Evolutionary conservation across 345 rosid genomes (phyloP).

Genomic region (Hevea brasiliensis): DNA sequence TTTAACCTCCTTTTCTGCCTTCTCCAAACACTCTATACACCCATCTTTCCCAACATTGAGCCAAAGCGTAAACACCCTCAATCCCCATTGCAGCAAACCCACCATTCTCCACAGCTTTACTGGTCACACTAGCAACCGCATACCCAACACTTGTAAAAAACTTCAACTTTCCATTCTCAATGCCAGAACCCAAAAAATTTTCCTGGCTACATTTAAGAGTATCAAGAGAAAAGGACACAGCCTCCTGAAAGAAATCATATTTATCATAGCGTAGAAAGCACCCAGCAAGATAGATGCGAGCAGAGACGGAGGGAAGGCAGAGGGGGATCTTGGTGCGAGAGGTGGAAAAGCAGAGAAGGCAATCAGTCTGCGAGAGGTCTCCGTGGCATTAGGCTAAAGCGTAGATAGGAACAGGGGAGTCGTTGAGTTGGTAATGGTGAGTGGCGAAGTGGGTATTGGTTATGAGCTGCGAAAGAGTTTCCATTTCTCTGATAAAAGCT

Average conservation of each 20-base stretch:
- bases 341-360: slow-evolving; percentile 59
- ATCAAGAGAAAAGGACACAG: slow-evolving; percentile 35
- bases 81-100: slow-evolving; percentile 35
- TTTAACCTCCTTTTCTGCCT: slow-evolving; percentile 33
- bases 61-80: slow-evolving; percentile 43
- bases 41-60: slow-evolving; percentile 54
- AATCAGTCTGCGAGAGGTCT: slow-evolving; percentile 61
- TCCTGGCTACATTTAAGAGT: slow-evolving; percentile 33
- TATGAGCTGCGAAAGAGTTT: slow-evolving; percentile 28
- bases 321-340: slow-evolving; percentile 54
- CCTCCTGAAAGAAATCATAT: slow-evolving; percentile 48
- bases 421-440: slow-evolving; percentile 20
- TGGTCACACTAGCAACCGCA: slow-evolving; percentile 36
- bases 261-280: slow-evolving; percentile 63
- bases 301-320: slow-evolving; percentile 53
- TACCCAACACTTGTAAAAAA: slow-evolving; percentile 18
- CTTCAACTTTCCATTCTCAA: neutral
- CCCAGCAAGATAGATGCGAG: slow-evolving; percentile 56
- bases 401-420: slow-evolving; percentile 30
- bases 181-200: neutral
- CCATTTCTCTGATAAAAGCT: slow-evolving; percentile 49
- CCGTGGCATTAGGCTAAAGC: slow-evolving; percentile 55
- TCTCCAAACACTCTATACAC: slow-evolving; percentile 45
- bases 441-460: slow-evolving; percentile 38
- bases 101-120: slow-evolving; percentile 32